These are phyloP conservation scores for Diaporthe sp. DNA, from an alignment of 2,329 filamentous ascomycete genomes.

Conservation along the genomic window DNA sequence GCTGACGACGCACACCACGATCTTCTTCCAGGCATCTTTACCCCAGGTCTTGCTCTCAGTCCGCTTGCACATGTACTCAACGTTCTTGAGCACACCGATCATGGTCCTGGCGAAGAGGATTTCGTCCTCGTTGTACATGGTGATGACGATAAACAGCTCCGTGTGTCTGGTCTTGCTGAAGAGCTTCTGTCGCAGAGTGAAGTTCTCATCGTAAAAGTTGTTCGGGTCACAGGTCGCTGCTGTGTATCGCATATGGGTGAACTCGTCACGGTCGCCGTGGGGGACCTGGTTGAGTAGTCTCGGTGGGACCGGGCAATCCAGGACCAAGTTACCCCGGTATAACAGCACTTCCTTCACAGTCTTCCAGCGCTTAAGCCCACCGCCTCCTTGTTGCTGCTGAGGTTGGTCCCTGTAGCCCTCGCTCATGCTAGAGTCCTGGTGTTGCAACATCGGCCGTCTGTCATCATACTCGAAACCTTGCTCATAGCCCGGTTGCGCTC, in stretches of 20 bases:
- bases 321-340: constrained; percentile 95
- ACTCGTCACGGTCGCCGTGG: constrained; percentile 92
- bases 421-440: constrained; percentile 64
- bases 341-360: constrained; percentile 98
- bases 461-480: constrained; percentile 79
- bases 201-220: constrained; percentile 89
- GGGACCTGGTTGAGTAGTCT: constrained; percentile 87
- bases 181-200: constrained; percentile 90
- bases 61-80: constrained; percentile 96
- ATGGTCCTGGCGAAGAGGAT: constrained; percentile 95
- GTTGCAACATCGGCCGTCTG: constrained; percentile 80
- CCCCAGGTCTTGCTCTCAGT: constrained; percentile 98
- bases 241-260: constrained; percentile 92
- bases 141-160: constrained; percentile 95
- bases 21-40: constrained; percentile 99
- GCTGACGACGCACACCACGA: constrained; percentile 97
- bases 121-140: constrained; percentile 99
- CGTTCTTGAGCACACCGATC: constrained; percentile 98
- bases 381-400: constrained; percentile 59
- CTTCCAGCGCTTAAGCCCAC: constrained; percentile 89
- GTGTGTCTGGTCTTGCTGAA: constrained; percentile 94
- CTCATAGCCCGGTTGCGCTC: constrained; percentile 67
- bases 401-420: constrained; percentile 62
- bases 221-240: constrained; percentile 94
- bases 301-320: constrained; percentile 96